Evolutionary conservation across 441 rosid genomes (phyloP).

Genomic region (Gossypium aridum): DNA sequence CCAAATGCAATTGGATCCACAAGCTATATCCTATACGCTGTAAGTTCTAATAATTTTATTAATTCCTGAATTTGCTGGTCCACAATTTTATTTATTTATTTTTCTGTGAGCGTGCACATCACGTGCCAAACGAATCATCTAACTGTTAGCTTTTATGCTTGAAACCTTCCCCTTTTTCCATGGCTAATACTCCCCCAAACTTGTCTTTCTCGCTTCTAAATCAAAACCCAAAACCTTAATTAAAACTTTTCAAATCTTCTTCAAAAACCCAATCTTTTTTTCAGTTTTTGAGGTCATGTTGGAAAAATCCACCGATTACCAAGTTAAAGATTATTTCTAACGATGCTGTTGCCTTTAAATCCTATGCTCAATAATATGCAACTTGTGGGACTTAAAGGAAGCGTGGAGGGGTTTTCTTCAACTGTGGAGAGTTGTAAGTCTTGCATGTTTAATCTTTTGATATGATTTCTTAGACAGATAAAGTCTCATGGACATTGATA

Average conservation of each 20-base stretch:
- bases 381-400: constrained; percentile 44
- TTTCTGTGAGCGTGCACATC: constrained; percentile 14
- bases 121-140: constrained; percentile 1
- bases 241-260: constrained; percentile 15
- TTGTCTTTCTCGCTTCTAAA: constrained; percentile 12
- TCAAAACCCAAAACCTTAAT: constrained; percentile 12
- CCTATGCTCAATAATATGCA: constrained; percentile 20
- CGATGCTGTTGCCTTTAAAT: too few relatives aligned
- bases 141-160: background rate
- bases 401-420: constrained; percentile 30
- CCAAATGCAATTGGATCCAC: constrained; percentile 14
- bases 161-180: constrained; percentile 13
- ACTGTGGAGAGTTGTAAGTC: constrained; percentile 47
- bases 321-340: constrained; percentile 18
- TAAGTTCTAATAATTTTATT: background rate
- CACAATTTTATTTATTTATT: constrained; percentile 10
- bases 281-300: constrained; percentile 12
- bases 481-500: constrained; percentile 71
- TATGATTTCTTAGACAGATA: constrained; percentile 35
- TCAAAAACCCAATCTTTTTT: constrained; percentile 18
- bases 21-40: background rate
- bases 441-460: constrained; percentile 21
- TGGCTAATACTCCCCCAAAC: constrained; percentile 26
- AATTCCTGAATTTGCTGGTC: constrained; percentile 8
- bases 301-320: constrained; percentile 16